Conservation (phyloP, 345 rosid genomes). For the Gossypium ekmanianum region DNA sequence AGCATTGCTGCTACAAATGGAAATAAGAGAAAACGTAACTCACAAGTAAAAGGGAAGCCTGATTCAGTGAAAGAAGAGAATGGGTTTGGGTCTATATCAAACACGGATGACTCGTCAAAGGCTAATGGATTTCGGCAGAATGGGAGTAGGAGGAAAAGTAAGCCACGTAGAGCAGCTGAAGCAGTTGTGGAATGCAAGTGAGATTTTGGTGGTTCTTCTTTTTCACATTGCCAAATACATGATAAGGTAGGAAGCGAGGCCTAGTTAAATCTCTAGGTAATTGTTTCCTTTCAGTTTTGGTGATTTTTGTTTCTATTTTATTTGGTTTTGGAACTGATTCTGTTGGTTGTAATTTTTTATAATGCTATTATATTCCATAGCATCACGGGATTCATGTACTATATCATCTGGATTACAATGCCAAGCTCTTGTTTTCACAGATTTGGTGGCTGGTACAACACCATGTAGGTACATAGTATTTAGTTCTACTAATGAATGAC, state of each 20-base stretch:
- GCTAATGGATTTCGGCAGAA: slow-evolving; percentile 60
- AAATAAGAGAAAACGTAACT: slow-evolving; percentile 53
- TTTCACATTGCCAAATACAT: slow-evolving; percentile 23
- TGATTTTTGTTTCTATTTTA: slow-evolving; percentile 21
- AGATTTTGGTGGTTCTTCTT: slow-evolving; percentile 16
- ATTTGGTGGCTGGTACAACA: background rate
- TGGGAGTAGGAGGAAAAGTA: slow-evolving; percentile 65
- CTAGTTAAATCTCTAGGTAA: slow-evolving; percentile 21
- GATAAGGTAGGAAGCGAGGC: slow-evolving; percentile 31
- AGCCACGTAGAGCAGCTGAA: slow-evolving; percentile 68
- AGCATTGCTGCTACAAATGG: slow-evolving; percentile 45
- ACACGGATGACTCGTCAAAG: slow-evolving; percentile 47
- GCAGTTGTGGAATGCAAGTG: slow-evolving; percentile 64
- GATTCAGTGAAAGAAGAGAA: slow-evolving; percentile 49
- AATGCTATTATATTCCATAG: slow-evolving; percentile 20
- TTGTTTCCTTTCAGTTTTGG: slow-evolving; percentile 29
- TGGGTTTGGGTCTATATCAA: slow-evolving; percentile 41
- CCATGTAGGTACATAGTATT: background rate
- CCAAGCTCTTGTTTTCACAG: background rate
- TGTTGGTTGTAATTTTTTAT: slow-evolving; percentile 42
- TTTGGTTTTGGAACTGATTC: slow-evolving; percentile 20
- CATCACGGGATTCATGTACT: slow-evolving; percentile 24
- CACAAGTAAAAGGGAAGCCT: slow-evolving; percentile 45
- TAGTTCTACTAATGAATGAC: background rate
- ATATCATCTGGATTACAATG: slow-evolving; percentile 15